A percentile compares a stretch with the other conserved stretches of the same genome.
Conservation (phyloP, 1,139 yeast species). For the Lodderomyces pseudojiufengensis region DNA sequence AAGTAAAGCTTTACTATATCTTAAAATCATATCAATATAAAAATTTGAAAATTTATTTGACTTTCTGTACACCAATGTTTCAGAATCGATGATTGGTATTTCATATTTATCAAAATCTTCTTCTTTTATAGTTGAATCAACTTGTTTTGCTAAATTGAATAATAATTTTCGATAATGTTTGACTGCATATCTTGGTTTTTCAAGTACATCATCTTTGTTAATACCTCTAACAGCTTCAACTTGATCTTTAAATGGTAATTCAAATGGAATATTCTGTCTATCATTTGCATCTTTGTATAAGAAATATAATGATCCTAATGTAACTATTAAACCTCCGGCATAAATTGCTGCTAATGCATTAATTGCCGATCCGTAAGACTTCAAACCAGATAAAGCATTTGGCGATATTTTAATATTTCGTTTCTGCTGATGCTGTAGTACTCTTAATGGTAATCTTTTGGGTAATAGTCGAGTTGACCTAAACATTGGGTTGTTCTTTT, state of each 20-base stretch:
- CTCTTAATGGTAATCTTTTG: not conserved
- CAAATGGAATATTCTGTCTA: conserved; percentile 42
- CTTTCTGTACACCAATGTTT: conserved; percentile 28
- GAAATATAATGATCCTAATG: conserved; percentile 38
- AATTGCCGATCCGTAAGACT: conserved; percentile 1
- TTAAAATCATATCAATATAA: conserved; percentile 41
- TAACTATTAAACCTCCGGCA: conserved; percentile 40
- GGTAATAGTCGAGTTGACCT: conserved; percentile 1
- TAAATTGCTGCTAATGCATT: conserved; percentile 44
- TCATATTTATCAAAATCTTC: conserved; percentile 22
- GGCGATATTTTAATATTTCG: conserved; percentile 4
- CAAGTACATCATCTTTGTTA: conserved; percentile 44
- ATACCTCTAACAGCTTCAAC: conserved; percentile 42
- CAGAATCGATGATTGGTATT: conserved; percentile 33
- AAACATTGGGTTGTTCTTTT: conserved; percentile 3
- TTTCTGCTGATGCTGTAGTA: conserved; percentile 1
- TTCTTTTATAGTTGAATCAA: conserved; percentile 23
- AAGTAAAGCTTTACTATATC: conserved; percentile 41
- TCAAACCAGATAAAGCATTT: conserved; percentile 2
- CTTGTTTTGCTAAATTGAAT: conserved; percentile 33
- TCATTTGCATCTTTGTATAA: conserved; percentile 40
- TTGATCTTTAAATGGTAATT: conserved; percentile 31
- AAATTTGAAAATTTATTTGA: conserved; percentile 38
- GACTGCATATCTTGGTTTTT: conserved; percentile 42
- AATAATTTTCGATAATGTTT: conserved; percentile 43